Evolutionary conservation across 2,329 filamentous ascomycete species (phyloP), one percentile per base, ranked within the genome.

Genomic region (Monosporascus sp.): DNA sequence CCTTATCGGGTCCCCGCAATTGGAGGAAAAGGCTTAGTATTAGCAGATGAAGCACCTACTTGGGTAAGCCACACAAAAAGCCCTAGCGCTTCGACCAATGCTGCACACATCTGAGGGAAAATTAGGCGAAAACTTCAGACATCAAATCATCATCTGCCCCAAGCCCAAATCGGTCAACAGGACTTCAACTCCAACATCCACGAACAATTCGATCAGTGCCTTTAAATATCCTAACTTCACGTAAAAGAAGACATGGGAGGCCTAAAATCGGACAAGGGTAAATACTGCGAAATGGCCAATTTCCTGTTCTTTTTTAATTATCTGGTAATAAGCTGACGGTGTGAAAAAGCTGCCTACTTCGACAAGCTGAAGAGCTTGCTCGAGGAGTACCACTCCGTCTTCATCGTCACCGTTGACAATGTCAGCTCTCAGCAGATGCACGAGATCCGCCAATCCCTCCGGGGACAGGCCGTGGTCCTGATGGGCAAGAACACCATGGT

Each of bases 401-500:
- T 99, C 90, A 92, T 99, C 77, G 92, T 96, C 77, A 73, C 86
- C 73, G 88, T 93, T 74, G 90, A 97, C 90, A 99, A 97, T 99
- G 94, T 99, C 86, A 90, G 88, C 77, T 99, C 94, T 68, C 94
- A 99, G 87, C 95, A 99, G 87, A 99, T 99, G 95, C 94, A 99
- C 90, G 94, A 99, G 86, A 97, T 99, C 77, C 89, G 94, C 76
- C 80, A 87, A 71, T 79, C 90, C 70, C 89, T 99, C 76, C 92
- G 94, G 75, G 88, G 87, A 60, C 80, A 96, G 78, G 92, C 85
- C 78, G 89, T 97, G 68, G 92, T 99, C 69, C 83, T 99, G 80
- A 97, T 97, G 94, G 94, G 93, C 75, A 97, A 97, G 88, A 99
- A 99, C 87, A 99, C 94, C 78, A 99, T 99, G 94, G 93, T 94